Conservation (phyloP, 1,284 basidiomycete species). For the Trichosporon faecale region DNA sequence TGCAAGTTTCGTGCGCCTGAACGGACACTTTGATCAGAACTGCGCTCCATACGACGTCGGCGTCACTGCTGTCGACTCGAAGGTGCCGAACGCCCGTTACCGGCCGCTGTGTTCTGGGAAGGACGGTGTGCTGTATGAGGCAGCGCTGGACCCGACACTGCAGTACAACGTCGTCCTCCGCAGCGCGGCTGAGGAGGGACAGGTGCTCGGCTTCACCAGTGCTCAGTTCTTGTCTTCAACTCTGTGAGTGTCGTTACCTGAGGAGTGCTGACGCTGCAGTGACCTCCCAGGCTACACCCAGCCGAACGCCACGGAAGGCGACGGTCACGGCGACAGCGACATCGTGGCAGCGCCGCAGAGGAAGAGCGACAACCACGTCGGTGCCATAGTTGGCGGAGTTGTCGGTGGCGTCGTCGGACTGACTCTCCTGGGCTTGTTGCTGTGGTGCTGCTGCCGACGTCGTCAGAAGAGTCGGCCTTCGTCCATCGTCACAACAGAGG, state of each 20-base stretch:
- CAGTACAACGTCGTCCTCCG: background rate
- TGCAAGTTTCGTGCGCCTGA: background rate
- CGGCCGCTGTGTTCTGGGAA: background rate
- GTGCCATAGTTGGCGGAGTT: background rate
- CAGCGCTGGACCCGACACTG: background rate
- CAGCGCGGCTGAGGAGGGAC: background rate
- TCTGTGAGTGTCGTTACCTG: background rate
- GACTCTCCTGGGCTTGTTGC: background rate
- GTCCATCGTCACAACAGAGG: background rate
- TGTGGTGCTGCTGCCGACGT: slow-evolving; percentile 5
- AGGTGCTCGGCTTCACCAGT: background rate
- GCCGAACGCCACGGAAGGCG: background rate
- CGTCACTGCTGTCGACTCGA: background rate
- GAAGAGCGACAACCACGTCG: background rate
- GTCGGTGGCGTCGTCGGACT: background rate
- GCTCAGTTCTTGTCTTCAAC: background rate
- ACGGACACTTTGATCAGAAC: background rate
- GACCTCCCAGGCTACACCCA: background rate
- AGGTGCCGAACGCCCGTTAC: background rate
- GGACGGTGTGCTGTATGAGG: background rate
- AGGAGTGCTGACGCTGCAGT: background rate
- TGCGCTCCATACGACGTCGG: slow-evolving; percentile 2
- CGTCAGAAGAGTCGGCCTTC: background rate
- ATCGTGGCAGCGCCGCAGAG: background rate
- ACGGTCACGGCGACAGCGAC: background rate